Evolutionary conservation across 768 basidiomycete genomes (phyloP).

Genomic region (Suillus brevipes): DNA sequence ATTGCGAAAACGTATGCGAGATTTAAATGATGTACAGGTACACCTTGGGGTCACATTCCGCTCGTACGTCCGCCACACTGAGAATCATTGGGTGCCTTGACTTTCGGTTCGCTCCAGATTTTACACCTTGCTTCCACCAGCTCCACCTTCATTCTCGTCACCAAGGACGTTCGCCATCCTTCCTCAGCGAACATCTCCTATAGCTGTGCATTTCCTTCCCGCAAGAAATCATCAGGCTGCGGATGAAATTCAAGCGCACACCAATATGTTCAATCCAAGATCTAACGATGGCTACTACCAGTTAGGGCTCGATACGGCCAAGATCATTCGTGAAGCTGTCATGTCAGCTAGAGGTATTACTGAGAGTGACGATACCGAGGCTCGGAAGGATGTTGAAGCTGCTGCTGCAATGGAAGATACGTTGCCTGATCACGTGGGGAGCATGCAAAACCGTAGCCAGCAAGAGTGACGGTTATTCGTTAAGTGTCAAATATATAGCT

Average conservation of each 20-base stretch:
- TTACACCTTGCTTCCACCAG: slow-evolving; percentile 75
- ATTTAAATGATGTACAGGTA: slow-evolving; percentile 59
- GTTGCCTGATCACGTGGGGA: not conserved
- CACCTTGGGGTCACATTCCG: slow-evolving; percentile 68
- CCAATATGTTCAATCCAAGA: slow-evolving; percentile 79
- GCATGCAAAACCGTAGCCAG: slow-evolving; percentile 4
- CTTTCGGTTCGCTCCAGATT: slow-evolving; percentile 49
- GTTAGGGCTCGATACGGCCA: slow-evolving; percentile 68
- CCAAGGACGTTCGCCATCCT: slow-evolving; percentile 79
- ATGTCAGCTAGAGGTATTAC: slow-evolving; percentile 28
- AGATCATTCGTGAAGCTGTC: slow-evolving; percentile 60
- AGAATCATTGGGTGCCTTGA: slow-evolving; percentile 1
- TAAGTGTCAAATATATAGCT: slow-evolving; percentile 13
- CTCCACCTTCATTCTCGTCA: slow-evolving; percentile 52
- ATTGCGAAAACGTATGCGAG: slow-evolving; percentile 61
- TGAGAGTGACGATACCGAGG: slow-evolving; percentile 8
- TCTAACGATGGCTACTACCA: slow-evolving; percentile 92
- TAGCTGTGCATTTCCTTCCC: slow-evolving; percentile 57
- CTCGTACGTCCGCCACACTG: slow-evolving; percentile 49
- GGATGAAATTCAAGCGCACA: slow-evolving; percentile 85
- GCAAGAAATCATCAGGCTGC: slow-evolving; percentile 64
- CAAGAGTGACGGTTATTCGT: slow-evolving; percentile 9
- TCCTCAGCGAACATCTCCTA: slow-evolving; percentile 51
- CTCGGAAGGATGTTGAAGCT: slow-evolving; percentile 8
- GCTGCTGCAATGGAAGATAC: slow-evolving; percentile 14